Conservation (phyloP, 2,329 filamentous ascomycete species). For the Fusarium sp. region DNA sequence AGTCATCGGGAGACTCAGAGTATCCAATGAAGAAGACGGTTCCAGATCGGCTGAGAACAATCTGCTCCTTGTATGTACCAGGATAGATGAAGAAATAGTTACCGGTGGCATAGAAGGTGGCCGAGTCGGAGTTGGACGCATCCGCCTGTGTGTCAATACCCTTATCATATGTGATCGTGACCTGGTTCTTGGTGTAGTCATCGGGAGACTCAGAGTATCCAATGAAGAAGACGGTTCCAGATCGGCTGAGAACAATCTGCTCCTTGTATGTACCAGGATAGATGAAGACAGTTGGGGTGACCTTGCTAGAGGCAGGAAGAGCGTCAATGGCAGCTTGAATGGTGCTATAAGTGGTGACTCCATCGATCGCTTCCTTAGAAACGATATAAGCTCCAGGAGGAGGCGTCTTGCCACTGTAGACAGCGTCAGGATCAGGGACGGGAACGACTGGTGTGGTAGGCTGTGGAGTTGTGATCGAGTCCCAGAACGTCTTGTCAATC, state of each 20-base stretch:
- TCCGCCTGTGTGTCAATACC: slow-evolving; percentile 42
- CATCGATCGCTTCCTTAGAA: slow-evolving; percentile 35
- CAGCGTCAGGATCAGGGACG: slow-evolving; percentile 37
- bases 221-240: slow-evolving; percentile 32
- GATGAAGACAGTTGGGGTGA: slow-evolving; percentile 47
- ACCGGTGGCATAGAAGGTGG: slow-evolving; percentile 43
- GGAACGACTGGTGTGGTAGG: slow-evolving; percentile 8
- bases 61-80: slow-evolving; percentile 42
- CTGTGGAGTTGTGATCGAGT: slow-evolving; percentile 41
- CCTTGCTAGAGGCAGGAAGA: slow-evolving; percentile 47
- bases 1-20: slow-evolving; percentile 44
- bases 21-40: slow-evolving; percentile 42
- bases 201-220: slow-evolving; percentile 46
- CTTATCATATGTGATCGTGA: slow-evolving; percentile 40
- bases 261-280: slow-evolving; percentile 44
- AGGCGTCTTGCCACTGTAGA: slow-evolving; percentile 55
- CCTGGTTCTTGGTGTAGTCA: slow-evolving; percentile 41
- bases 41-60: slow-evolving; percentile 31
- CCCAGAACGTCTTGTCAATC: slow-evolving; percentile 44
- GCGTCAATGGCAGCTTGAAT: slow-evolving; percentile 55
- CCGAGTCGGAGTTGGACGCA: slow-evolving; percentile 44
- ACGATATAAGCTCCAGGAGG: slow-evolving; percentile 46
- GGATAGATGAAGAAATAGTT: slow-evolving; percentile 46
- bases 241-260: slow-evolving; percentile 36
- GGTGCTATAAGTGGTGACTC: slow-evolving; percentile 18